Evolutionary conservation across 768 basidiomycete species (phyloP), one percentile per base, ranked within the genome.

Genomic region (Rhodotorula babjevae): DNA sequence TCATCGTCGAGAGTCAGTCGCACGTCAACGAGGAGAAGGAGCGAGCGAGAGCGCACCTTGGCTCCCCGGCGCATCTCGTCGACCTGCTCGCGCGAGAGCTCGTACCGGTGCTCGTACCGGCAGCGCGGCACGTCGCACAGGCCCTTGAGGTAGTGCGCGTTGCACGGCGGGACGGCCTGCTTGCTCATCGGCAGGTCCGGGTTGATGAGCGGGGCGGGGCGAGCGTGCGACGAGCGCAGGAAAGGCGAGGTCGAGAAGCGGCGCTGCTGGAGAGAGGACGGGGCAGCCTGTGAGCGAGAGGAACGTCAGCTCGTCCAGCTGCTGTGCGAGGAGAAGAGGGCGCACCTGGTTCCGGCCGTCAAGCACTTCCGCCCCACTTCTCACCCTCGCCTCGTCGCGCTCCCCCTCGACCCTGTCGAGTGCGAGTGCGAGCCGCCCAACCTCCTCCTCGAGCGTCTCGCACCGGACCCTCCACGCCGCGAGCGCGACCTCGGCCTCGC

Each of bases 21-120:
- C 40, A 44, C 18, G 23, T 18, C 12, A 21, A 12, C 2, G 11
- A 33, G 25, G n/a, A n/a, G 33, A 12, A 19, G 16, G 33, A 36
- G 46, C 5, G 12, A 5, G 16, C 2, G 27, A 46, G 21, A 50
- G 42, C 56, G 47, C 42, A 67, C 66, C 40, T 68, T 69, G 2
- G 75, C 75, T 0, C 75, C 75, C 8, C 75, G 65, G 2, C 65
- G 27, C 68, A 76, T 76, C 42, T 76, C 75, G 16, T 61, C 59
- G 23, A 73, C 23, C 50, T 76, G 71, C 7, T 52, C 61, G 2
- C 59, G 47, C n/a, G 61, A 65, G 31, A 76, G 68, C 7, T 67
- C 62, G 68, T 76, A 76, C 3, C 33, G 57, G 57, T 76, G 75
- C 31, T 66, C 66, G 59, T 69, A 76, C 15, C 70, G 70, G 29